Evolutionary conservation across 768 basidiomycete species (phyloP).

Genomic region (Boletus sensibilis): DNA sequence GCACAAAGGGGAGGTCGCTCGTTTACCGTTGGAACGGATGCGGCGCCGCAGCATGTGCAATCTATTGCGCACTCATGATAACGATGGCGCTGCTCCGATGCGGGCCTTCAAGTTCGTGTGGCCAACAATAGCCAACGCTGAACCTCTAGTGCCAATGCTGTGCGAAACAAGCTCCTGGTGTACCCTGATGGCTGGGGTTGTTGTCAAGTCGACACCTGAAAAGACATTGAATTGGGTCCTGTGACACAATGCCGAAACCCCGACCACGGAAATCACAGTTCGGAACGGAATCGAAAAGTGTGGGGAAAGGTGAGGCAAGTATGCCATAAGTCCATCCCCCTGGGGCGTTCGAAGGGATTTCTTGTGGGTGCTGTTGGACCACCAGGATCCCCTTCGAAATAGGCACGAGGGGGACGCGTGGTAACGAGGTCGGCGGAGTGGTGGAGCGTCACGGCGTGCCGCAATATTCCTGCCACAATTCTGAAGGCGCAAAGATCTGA

Average conservation of each 20-base stretch:
- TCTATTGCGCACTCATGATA: background rate
- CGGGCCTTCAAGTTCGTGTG: background rate
- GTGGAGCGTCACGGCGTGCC: slow-evolving; percentile 5
- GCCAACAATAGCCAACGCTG: background rate
- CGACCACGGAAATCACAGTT: slow-evolving; percentile 4
- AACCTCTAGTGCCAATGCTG: background rate
- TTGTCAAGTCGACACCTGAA: slow-evolving; percentile 7
- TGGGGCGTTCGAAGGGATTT: background rate
- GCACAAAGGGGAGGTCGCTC: background rate
- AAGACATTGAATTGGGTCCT: background rate
- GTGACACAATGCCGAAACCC: background rate
- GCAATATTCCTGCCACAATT: slow-evolving; percentile 11
- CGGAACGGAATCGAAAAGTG: slow-evolving; percentile 6
- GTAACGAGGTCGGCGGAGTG: background rate
- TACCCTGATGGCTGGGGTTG: background rate
- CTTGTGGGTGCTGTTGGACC: background rate
- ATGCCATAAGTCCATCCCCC: background rate
- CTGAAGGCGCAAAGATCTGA: slow-evolving; percentile 12
- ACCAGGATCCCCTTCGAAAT: background rate
- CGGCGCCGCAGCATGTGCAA: background rate
- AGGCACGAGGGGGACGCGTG: slow-evolving; percentile 14
- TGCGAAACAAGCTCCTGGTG: slow-evolving; percentile 1
- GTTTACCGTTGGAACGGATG: background rate
- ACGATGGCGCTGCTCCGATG: background rate
- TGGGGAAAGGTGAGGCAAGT: slow-evolving; percentile 9